phyloP scores from a whole-genome alignment of 441 rosid genomes.

The Pelargonium fulgidum region DNA sequence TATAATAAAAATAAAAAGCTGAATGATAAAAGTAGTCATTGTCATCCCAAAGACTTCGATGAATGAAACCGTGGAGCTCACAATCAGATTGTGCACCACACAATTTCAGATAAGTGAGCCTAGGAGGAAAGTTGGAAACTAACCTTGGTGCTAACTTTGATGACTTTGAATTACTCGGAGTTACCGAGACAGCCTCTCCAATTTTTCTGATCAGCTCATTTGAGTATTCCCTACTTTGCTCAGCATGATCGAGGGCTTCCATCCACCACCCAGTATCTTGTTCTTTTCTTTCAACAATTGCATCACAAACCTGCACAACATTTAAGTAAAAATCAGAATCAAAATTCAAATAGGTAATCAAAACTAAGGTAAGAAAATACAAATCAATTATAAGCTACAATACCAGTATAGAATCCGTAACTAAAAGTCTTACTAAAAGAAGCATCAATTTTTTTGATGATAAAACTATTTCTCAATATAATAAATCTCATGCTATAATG shows the following conservation, averaged over 20 bases:
- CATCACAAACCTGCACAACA: constrained; percentile 57
- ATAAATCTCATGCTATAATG: not conserved
- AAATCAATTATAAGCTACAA: constrained; percentile 5
- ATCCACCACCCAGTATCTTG: constrained; percentile 74
- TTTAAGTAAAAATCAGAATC: constrained; percentile 9
- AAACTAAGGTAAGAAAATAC: constrained; percentile 3
- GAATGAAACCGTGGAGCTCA: no score
- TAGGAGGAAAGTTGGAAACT: constrained; percentile 25
- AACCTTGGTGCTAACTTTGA: constrained; percentile 53
- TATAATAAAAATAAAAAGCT: not conserved
- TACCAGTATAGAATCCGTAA: not conserved
- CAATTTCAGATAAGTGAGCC: constrained; percentile 13
- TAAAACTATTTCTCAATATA: not conserved
- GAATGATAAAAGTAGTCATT: not conserved
- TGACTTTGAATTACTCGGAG: constrained; percentile 49
- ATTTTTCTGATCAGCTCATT: constrained; percentile 72
- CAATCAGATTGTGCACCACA: not conserved
- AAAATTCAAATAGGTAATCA: constrained; percentile 14
- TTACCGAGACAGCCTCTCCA: constrained; percentile 72
- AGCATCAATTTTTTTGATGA: not conserved
- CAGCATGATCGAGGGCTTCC: constrained; percentile 65
- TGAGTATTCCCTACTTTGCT: constrained; percentile 52
- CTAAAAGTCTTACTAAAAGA: not conserved
- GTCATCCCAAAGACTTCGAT: no score
- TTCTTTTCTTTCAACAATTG: constrained; percentile 36